These are phyloP conservation scores for Pseudogymnoascus sp. DNA, from an alignment of 2,329 filamentous ascomycete species.

Conservation along the genomic window DNA sequence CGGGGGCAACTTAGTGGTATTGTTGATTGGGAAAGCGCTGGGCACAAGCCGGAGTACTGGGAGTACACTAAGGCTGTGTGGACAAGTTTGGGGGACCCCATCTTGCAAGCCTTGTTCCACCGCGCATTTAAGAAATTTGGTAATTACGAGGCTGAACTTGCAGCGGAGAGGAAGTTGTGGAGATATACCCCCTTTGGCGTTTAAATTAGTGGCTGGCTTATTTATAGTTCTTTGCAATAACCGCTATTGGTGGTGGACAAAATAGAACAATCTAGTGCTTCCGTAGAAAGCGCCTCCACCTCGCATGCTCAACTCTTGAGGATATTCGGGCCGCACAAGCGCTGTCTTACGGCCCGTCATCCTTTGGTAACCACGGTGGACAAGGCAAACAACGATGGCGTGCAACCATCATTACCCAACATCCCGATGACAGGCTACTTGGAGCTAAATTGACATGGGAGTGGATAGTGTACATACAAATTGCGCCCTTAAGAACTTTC, in stretches of 20 bases:
- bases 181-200: neutral
- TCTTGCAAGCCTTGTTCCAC: neutral
- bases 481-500: neutral
- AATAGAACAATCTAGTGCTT: neutral
- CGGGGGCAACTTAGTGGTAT: neutral
- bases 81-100: neutral
- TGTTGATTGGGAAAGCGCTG: neutral
- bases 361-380: neutral
- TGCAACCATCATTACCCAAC: neutral
- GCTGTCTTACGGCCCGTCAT: neutral
- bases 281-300: neutral
- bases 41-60: neutral
- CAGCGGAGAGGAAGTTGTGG: neutral
- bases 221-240: neutral
- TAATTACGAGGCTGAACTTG: neutral
- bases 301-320: neutral
- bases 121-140: neutral
- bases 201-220: neutral
- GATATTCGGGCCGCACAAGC: neutral
- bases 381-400: neutral
- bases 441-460: neutral
- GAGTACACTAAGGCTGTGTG: neutral
- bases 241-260: neutral
- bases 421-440: neutral
- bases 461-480: neutral